Conservation (phyloP, 768 basidiomycete genomes). For the Calocera cornea region DNA sequence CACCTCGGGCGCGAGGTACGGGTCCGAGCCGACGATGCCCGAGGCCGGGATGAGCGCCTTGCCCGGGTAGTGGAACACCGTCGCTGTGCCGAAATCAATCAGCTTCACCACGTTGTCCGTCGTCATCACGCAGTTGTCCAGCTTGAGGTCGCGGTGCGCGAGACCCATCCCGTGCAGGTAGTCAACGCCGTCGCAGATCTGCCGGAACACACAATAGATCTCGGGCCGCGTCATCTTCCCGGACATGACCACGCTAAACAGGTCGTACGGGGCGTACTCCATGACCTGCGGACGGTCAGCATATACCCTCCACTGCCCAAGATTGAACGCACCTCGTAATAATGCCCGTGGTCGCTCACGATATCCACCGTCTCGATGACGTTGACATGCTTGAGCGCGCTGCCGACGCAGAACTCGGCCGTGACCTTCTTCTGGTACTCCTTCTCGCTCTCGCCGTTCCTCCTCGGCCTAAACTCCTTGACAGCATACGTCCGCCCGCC, state of each 20-base stretch:
- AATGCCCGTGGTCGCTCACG: constrained; percentile 92
- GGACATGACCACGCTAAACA: constrained; percentile 99
- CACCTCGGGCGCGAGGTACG: constrained; percentile 96
- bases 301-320: background rate
- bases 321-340: constrained; percentile 72
- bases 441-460: constrained; percentile 76
- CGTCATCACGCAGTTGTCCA: constrained; percentile 99
- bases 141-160: constrained; percentile 95
- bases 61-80: constrained; percentile 97
- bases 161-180: constrained; percentile 96
- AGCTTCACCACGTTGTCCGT: constrained; percentile 86
- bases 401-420: constrained; percentile 96
- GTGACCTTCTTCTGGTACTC: constrained; percentile 99
- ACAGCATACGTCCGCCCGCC: constrained; percentile 85
- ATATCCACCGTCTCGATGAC: constrained; percentile 98
- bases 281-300: constrained; percentile 54
- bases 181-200: constrained; percentile 95
- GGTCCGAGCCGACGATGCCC: constrained; percentile 93
- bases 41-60: constrained; percentile 64
- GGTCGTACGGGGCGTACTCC: constrained; percentile 97
- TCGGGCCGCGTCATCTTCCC: constrained; percentile 97
- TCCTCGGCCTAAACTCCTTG: constrained; percentile 90
- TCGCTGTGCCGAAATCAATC: constrained; percentile 99
- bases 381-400: constrained; percentile 83
- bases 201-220: constrained; percentile 97